phyloP scores from a whole-genome alignment of 495 filamentous ascomycete genomes.

The Trichocladium antarcticum region DNA sequence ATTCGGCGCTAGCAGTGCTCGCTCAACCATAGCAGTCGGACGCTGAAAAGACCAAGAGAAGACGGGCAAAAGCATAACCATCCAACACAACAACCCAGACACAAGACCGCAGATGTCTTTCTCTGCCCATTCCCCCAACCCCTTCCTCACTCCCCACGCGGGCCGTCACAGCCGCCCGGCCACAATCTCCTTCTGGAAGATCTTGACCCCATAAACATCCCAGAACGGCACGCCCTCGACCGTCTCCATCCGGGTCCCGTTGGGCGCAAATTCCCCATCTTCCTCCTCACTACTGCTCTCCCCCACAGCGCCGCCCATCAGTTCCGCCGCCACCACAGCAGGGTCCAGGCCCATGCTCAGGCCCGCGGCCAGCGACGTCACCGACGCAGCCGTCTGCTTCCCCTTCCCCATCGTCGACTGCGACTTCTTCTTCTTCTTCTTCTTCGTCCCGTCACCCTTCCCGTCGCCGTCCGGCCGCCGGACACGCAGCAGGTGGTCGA shows the following conservation, averaged over 20 bases:
- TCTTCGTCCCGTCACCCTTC: constrained; percentile 12
- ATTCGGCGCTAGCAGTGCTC: too few species aligned
- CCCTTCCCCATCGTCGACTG: constrained; percentile 9
- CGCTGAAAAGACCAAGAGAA: too few species aligned
- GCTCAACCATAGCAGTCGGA: too few species aligned
- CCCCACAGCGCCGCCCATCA: not conserved
- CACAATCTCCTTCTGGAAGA: constrained; percentile 42
- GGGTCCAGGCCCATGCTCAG: not conserved
- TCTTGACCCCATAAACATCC: constrained; percentile 38
- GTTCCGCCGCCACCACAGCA: not conserved
- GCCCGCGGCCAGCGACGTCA: not conserved
- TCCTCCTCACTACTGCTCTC: not conserved
- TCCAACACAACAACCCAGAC: too few species aligned
- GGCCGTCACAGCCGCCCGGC: constrained; percentile 28
- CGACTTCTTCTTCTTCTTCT: constrained; percentile 25
- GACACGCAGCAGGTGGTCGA: constrained; percentile 34
- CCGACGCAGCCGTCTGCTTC: not conserved
- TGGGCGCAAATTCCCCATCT: not conserved
- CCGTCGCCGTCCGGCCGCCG: not conserved
- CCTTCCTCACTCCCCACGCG: not conserved
- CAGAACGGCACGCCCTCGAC: constrained; percentile 34
- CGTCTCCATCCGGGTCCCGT: constrained; percentile 23
- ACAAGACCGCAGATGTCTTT: too few species aligned
- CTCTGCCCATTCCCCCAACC: not conserved
- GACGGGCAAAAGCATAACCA: too few species aligned